Conservation (phyloP, 2,329 filamentous ascomycete species). For the Macrophomina tecta region DNA sequence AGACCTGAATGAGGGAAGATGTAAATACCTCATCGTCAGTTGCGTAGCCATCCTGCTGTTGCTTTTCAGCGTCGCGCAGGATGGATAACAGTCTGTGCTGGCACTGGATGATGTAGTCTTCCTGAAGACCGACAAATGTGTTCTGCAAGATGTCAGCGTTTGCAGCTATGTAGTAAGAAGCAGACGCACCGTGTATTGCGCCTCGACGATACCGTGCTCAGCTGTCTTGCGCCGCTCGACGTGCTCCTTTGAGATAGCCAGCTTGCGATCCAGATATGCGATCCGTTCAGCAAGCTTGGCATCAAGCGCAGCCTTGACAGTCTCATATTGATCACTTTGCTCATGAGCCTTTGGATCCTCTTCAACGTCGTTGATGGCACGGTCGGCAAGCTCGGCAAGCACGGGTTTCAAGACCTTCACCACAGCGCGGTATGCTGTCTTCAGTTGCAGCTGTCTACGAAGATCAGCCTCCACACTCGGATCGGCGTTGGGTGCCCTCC, state of each 20-base stretch:
- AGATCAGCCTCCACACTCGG: constrained; percentile 54
- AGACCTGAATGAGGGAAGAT: background rate
- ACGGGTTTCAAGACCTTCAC: constrained; percentile 68
- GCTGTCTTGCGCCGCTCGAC: constrained; percentile 43
- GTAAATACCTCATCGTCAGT: constrained; percentile 50
- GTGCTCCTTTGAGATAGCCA: constrained; percentile 45
- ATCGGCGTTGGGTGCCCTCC: constrained; percentile 55
- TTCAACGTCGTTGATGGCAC: constrained; percentile 63
- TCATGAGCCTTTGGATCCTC: constrained; percentile 61
- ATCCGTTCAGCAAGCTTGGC: constrained; percentile 50
- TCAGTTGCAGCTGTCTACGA: constrained; percentile 68
- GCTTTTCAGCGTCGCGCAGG: constrained; percentile 39
- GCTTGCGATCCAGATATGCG: constrained; percentile 45
- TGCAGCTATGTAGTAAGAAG: background rate
- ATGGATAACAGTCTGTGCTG: constrained; percentile 38
- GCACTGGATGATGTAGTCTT: constrained; percentile 44
- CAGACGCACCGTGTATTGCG: constrained; percentile 45
- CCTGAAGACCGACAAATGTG: constrained; percentile 33
- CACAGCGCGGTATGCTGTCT: constrained; percentile 68
- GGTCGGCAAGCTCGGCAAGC: constrained; percentile 69
- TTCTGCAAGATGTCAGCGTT: background rate
- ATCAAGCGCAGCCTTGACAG: constrained; percentile 60
- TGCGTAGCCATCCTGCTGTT: constrained; percentile 35
- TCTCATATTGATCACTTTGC: constrained; percentile 59
- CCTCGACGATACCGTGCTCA: constrained; percentile 42